phyloP scores from a whole-genome alignment of 441 rosid species.

The Cnidoscolus chayamansa region DNA sequence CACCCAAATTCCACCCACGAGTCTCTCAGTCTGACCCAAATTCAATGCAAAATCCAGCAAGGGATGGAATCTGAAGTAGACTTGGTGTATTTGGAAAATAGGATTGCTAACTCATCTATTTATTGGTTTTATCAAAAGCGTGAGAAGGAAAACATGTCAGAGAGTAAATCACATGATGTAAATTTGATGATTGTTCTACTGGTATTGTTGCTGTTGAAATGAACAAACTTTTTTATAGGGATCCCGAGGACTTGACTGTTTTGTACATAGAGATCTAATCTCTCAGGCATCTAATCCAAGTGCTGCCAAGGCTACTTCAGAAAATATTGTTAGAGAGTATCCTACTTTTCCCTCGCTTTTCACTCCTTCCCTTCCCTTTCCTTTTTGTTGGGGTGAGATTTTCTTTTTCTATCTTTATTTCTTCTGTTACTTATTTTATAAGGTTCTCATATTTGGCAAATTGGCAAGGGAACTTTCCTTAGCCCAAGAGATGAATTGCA shows the following conservation, averaged over 20 bases:
- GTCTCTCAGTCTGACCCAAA: constrained; percentile 27
- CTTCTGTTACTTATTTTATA: constrained; percentile 16
- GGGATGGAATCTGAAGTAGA: constrained; percentile 80
- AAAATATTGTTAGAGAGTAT: constrained; percentile 66
- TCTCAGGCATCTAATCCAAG: constrained; percentile 32
- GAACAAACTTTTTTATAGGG: constrained; percentile 61
- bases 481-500: constrained; percentile 76
- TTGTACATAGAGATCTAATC: constrained; percentile 36
- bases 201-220: constrained; percentile 29
- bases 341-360: constrained; percentile 34
- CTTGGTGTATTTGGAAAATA: constrained; percentile 66
- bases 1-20: constrained; percentile 45
- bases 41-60: constrained; percentile 48
- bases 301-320: constrained; percentile 35
- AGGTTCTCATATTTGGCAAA: background rate
- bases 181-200: constrained; percentile 30
- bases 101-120: constrained; percentile 63
- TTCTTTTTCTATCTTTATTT: background rate
- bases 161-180: constrained; percentile 32
- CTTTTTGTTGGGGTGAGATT: background rate
- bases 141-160: constrained; percentile 39
- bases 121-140: constrained; percentile 54
- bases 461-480: constrained; percentile 40
- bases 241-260: constrained; percentile 66
- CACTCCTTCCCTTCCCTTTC: background rate